Evolutionary conservation across 2,329 filamentous ascomycete genomes (phyloP).

Genomic region (Aaosphaeria pasadenensis): DNA sequence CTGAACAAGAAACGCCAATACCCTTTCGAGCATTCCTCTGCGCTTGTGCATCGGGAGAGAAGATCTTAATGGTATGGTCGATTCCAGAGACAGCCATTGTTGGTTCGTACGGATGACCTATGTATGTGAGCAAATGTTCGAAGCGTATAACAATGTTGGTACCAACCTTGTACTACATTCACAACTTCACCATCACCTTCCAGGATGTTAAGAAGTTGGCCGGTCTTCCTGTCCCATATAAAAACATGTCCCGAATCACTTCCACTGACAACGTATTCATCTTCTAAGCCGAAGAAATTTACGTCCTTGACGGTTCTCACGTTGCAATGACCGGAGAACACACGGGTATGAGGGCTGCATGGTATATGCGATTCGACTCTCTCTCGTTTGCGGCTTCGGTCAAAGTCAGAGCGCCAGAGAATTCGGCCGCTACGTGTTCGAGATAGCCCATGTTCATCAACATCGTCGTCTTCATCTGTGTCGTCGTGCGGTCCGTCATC

Average conservation of each 20-base stretch:
- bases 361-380: slow-evolving; percentile 55
- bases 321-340: slow-evolving; percentile 65
- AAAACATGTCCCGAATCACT: slow-evolving; percentile 66
- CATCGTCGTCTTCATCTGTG: slow-evolving; percentile 28
- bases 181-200: slow-evolving; percentile 68
- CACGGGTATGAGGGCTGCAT: slow-evolving; percentile 54
- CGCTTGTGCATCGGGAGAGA: slow-evolving; percentile 58
- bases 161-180: slow-evolving; percentile 59
- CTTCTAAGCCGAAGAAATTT: slow-evolving; percentile 64
- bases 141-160: slow-evolving; percentile 23
- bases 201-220: slow-evolving; percentile 61
- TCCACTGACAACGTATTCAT: slow-evolving; percentile 67
- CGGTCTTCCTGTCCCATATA: slow-evolving; percentile 65
- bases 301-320: slow-evolving; percentile 67
- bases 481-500: slow-evolving; percentile 30
- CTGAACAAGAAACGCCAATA: slow-evolving; percentile 54
- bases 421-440: slow-evolving; percentile 37
- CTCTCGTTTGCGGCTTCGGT: slow-evolving; percentile 45
- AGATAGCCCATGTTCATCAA: slow-evolving; percentile 30
- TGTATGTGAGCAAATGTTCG: slow-evolving; percentile 28
- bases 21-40: slow-evolving; percentile 57
- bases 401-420: slow-evolving; percentile 50
- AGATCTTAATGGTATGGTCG: slow-evolving; percentile 67
- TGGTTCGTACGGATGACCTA: slow-evolving; percentile 62
- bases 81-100: slow-evolving; percentile 66